Base-by-base conservation (phyloP, 768 basidiomycete genomes). In the Agaricus bisporus region DNA sequence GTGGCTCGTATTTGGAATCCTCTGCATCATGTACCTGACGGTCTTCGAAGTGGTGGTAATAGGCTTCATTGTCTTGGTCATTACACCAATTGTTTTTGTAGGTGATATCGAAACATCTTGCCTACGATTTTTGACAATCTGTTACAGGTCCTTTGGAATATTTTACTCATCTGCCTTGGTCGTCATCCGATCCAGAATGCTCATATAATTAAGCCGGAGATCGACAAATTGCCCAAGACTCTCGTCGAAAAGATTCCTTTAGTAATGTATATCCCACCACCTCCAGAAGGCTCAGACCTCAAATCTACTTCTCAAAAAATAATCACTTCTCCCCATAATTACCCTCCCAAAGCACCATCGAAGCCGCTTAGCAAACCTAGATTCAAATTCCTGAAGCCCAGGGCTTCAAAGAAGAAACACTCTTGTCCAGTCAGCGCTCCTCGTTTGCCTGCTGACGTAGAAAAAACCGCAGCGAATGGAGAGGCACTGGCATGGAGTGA, bases 1-100 rank as follows among this genome's bases (percentile, higher is more conserved):
- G 90, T 93, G 88, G 88, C 79, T 91, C 43, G 81, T 80, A 18
- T 91, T 93, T 64, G 85, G 81, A 35, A 84, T 92, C 59, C 70
- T 92, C 12, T 83, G 86, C 68, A 80, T 88, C 39, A 83, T 88
- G 73, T 93, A 92, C 63, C 61, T 91, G 51, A 82, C 86, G 75
- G 75, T 80, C 6, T 61, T 75, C 25, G 75, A 92, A 66, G 82
- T 92, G 46, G 65, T 91, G 51, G 59, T 91, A 4, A 77, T 93
- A 14, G 88, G 85, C 22, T 72, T 91, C 56, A 71, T 90, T 10
- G 82, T 93, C 29, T 86, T 93, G 64, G 75, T 92, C 51, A 67
- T 93, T 54, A 84, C 86, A 1, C 90, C 90, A 0, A 79, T 92
- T 49, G 67, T 91, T 56, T 86, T 86, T 68, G 90, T 91, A 64